Evolutionary conservation across 495 filamentous ascomycete species (phyloP), one percentile per base, ranked within the genome.

Genomic region (Geoglossum glabrum): DNA sequence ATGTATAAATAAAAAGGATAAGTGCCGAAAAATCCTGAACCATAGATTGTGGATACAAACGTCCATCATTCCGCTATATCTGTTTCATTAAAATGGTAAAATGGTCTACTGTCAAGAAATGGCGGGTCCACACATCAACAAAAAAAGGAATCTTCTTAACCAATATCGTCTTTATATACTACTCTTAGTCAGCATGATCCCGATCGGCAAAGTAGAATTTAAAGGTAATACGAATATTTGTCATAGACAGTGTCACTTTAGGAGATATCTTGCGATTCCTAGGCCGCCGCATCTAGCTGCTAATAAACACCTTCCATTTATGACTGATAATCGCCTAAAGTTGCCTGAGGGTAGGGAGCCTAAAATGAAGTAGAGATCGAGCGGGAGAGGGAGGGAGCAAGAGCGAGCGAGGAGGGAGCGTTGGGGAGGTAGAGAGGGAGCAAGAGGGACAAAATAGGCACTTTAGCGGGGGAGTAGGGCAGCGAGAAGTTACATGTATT

Each of bases 51-150:
- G 27, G 17, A 61, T 61, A 47, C 36, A 40, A 40, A 61, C 59
- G 46, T 27, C 30, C 59, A 34, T 61, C 57, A 19, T 61, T 61
- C 57, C 19, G 10, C 60, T 34, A 61, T 28, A 61, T 63, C 30
- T 61, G 15, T 49, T 61, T 58, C 9, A 61, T 61, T 11, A 61
- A 30, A 50, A 61, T 61, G 26, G 38, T 49, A 27, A 61, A 63
- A 56, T 61, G 47, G 43, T 58, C 55, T 34, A 55, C 59, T 23
- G 34, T 63, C 28, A 61, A 57, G 45, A 58, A 61, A 59, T 63
- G 43, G 54, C 59, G 55, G 33, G 59, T 63, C 55, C 46, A 21
- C 15, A 47, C 54, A 61, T 47, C 58, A 2, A 50, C 59, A 27
- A 34, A 63, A 63, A 63, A 46, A 0, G 17, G 31, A 23, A 61